Evolutionary conservation across 2,329 filamentous ascomycete genomes (phyloP).

Genomic region (Neonectria hederae): DNA sequence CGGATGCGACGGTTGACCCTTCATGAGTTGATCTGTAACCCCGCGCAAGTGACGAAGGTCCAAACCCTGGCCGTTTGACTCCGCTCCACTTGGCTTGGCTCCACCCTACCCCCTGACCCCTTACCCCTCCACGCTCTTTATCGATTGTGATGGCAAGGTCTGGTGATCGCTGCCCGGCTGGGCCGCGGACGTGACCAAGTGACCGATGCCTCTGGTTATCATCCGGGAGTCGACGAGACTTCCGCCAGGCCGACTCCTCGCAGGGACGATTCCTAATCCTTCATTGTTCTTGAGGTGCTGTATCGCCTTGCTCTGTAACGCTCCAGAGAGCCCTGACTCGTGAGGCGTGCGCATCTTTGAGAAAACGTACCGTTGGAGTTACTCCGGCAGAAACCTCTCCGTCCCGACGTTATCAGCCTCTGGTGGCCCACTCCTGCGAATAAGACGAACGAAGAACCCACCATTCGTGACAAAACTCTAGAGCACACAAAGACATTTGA

Average conservation of each 20-base stretch:
- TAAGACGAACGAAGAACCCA: slow-evolving; percentile 9
- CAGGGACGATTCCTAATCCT: neutral
- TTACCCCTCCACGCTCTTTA: slow-evolving; percentile 38
- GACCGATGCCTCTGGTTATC: slow-evolving; percentile 28
- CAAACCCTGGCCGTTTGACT: neutral
- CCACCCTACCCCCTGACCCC: slow-evolving; percentile 30
- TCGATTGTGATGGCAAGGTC: slow-evolving; percentile 31
- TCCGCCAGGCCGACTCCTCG: neutral
- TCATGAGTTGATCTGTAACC: slow-evolving; percentile 8
- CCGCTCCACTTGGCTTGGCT: slow-evolving; percentile 8
- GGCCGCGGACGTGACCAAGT: slow-evolving; percentile 37
- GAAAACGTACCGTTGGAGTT: neutral
- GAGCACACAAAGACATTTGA: slow-evolving; percentile 12
- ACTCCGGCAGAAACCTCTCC: slow-evolving; percentile 9
- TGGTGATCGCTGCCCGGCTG: slow-evolving; percentile 42
- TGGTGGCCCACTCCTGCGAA: neutral
- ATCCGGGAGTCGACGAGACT: slow-evolving; percentile 16
- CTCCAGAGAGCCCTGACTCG: neutral
- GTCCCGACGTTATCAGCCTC: slow-evolving; percentile 12
- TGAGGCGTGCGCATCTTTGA: slow-evolving; percentile 2
- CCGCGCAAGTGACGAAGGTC: slow-evolving; percentile 18
- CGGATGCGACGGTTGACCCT: neutral
- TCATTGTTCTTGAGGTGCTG: neutral
- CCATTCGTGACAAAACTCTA: slow-evolving; percentile 5
- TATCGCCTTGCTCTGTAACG: neutral